Base-by-base conservation (phyloP, 768 basidiomycete genomes). In the Phanerochaete sordida region DNA sequence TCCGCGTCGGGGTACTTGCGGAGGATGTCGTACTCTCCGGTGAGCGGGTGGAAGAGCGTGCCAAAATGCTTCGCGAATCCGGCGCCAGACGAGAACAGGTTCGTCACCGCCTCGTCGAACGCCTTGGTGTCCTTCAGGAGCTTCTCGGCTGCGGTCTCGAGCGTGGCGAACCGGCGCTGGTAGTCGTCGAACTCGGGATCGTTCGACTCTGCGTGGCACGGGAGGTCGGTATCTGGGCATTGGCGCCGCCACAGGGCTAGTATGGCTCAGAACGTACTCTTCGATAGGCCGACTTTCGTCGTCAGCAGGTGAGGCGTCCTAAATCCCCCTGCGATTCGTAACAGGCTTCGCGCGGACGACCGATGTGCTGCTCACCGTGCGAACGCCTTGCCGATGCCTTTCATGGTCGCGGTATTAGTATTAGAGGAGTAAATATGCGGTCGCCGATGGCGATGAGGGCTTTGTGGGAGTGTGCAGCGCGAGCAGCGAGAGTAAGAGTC, bases 121-220 rank as follows among this genome's bases (percentile, higher is more conserved):
- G 85, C 79, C 68, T 89, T 92, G 31, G 90, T 87, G 69, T 99
- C 95, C 77, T 98, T 98, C 66, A 95, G 74, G 59, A 98, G 77
- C 76, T 94, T 95, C 71, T 95, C 95, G 0, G 90, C 83, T 26
- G 90, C 87, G 53, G 82, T 74, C 74, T 98, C 94, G 64, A 98
- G 77, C 3, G 81, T 69, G 12, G 81, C 73, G 72, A 97, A 96
- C 70, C 91, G 85, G 46, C 87, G 82, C 63, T 86, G 81, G 65
- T 86, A 90, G 61, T 95, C 93, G 65, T 96, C 92, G 74, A 94
- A 96, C 70, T 95, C 93, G 21, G 90, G 84, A 77, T 95, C 95
- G 66, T 73, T 79, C 4, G 93, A 93, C 74, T 89, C 93, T 86
- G 66, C 24, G 46, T 1, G 23, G 21, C 15, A 26, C 24, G 46